A percentile compares a stretch with the other conserved stretches of the same genome.
These are phyloP conservation scores for Tieghemiomyces parasiticus DNA, from an alignment of 192 early-diverging fungal genomes.

Conservation along the genomic window DNA sequence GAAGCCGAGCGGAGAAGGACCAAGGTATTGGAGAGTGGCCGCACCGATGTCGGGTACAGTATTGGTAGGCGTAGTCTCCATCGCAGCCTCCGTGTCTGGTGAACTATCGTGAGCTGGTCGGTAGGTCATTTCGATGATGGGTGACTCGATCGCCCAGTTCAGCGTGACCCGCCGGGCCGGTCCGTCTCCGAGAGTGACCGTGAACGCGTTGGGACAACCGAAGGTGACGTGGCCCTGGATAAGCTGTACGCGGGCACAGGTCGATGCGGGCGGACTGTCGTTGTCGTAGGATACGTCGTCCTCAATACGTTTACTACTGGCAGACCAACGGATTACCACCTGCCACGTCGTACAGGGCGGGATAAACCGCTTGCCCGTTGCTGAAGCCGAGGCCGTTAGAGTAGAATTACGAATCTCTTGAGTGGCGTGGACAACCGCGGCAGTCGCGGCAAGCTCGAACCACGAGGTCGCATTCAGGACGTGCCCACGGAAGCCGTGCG, in stretches of 20 bases:
- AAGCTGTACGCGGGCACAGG: not conserved
- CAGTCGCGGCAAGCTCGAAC: constrained; percentile 44
- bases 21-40: constrained; percentile 66
- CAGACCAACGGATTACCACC: not conserved
- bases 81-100: constrained; percentile 13
- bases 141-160: constrained; percentile 61
- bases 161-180: constrained; percentile 21
- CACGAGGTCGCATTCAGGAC: constrained; percentile 29
- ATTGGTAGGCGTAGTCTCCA: constrained; percentile 32
- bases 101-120: not conserved
- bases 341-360: not conserved
- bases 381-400: not conserved
- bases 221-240: not conserved
- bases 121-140: constrained; percentile 38
- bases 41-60: too few species aligned
- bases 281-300: not conserved
- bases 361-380: not conserved
- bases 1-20: constrained; percentile 56
- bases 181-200: constrained; percentile 12
- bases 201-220: constrained; percentile 19
- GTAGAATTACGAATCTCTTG: constrained; percentile 31
- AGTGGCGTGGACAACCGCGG: constrained; percentile 49
- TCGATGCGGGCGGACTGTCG: not conserved
- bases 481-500: constrained; percentile 71
- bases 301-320: not conserved